A percentile compares a stretch with the other conserved stretches of the same genome.
phyloP scores from a whole-genome alignment of 2,329 filamentous ascomycete genomes.

The Colletotrichum sp. region DNA sequence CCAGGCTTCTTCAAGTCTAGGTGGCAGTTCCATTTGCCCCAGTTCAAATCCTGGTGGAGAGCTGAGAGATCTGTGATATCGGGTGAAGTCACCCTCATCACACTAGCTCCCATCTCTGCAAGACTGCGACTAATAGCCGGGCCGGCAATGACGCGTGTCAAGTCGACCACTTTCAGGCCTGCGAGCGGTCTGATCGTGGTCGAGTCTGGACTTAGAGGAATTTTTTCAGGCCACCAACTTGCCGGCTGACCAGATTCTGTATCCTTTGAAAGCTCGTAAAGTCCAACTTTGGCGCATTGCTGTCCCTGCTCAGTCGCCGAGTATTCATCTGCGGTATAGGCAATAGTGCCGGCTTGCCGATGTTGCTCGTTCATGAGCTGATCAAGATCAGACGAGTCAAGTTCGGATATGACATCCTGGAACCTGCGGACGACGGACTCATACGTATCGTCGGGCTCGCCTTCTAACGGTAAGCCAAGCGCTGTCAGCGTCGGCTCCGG shows the following conservation, averaged over 20 bases:
- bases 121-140: conserved; percentile 46
- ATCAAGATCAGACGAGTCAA: conserved; percentile 24
- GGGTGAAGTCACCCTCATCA: conserved; percentile 46
- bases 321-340: conserved; percentile 28
- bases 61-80: conserved; percentile 42
- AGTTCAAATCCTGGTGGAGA: conserved; percentile 50
- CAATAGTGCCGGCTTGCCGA: conserved; percentile 30
- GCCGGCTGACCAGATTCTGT: conserved; percentile 27
- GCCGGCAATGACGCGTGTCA: conserved; percentile 52
- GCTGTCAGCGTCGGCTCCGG: conserved; percentile 17
- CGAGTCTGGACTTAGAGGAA: conserved; percentile 20
- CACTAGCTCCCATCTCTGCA: conserved; percentile 49
- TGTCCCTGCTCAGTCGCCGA: conserved; percentile 28
- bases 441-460: conserved; percentile 22
- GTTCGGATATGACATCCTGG: conserved; percentile 11
- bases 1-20: conserved; percentile 41
- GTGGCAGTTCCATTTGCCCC: conserved; percentile 52
- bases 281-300: conserved; percentile 20
- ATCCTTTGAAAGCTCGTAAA: conserved; percentile 20
- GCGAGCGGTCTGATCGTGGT: conserved; percentile 44
- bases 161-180: conserved; percentile 52
- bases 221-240: conserved; percentile 42
- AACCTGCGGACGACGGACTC: conserved; percentile 13
- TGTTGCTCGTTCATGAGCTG: conserved; percentile 23
- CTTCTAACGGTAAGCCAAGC: conserved; percentile 16